Percentiles rank a stretch among this genome's conserved stretches.
phyloP scores from a whole-genome alignment of 164 flowering plant species.

The Litsea cubeba region DNA sequence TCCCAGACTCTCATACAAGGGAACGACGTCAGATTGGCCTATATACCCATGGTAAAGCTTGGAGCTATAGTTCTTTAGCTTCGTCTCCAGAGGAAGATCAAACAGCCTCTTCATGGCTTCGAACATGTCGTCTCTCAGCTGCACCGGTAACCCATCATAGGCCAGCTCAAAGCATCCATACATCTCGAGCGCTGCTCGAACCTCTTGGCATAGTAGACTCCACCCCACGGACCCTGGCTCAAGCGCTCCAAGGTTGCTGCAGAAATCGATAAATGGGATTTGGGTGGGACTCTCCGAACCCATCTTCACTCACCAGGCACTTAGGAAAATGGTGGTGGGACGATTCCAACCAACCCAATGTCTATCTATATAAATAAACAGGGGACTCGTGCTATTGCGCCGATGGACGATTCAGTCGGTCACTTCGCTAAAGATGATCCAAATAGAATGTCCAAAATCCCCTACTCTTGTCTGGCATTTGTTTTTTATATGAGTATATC shows the following conservation, averaged over 20 bases:
- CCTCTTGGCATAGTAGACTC: slow-evolving; percentile 17
- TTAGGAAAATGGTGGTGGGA: background rate
- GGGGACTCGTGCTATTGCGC: background rate
- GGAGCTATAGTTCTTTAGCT: slow-evolving; percentile 27
- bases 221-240: slow-evolving; percentile 22
- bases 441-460: background rate
- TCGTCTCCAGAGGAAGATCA: slow-evolving; percentile 51
- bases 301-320: background rate
- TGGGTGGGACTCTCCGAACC: slow-evolving; percentile 1
- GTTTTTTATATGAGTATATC: no score
- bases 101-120: slow-evolving; percentile 32
- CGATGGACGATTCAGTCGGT: background rate
- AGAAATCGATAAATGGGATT: slow-evolving; percentile 24
- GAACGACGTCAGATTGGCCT: slow-evolving; percentile 26
- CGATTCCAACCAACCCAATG: background rate
- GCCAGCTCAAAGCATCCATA: slow-evolving; percentile 39
- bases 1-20: slow-evolving; percentile 47
- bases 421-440: background rate
- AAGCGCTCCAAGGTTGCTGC: background rate
- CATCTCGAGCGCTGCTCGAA: slow-evolving; percentile 40
- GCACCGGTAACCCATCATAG: slow-evolving; percentile 19
- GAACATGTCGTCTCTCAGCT: slow-evolving; percentile 28
- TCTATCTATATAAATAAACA: background rate
- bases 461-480: no score
- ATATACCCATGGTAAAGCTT: slow-evolving; percentile 41